Evolutionary conservation across 805 yeast genomes (phyloP), one percentile per base, ranked within the genome.

Genomic region (Candida maris): DNA sequence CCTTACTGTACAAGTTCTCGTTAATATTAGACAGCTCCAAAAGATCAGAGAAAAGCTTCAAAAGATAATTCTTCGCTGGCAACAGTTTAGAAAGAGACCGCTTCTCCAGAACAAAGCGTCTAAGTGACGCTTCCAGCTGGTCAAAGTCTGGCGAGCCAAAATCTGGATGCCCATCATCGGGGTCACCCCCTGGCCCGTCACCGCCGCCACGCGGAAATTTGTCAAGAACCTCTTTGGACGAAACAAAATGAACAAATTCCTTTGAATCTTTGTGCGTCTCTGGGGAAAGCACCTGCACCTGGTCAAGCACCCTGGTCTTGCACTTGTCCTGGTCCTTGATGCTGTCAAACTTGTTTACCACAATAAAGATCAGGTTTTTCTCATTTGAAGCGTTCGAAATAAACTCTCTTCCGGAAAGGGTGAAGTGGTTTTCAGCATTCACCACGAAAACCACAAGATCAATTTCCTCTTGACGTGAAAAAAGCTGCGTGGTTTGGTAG

Each of bases 361-460:
- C 97, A 57, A 93, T 88, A 56, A 94, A 93, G 35, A 93, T 85
- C 46, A 89, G 75, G 43, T 91, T 80, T 63, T 88, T 91, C 52
- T 93, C 99, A 35, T 81, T 79, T 1, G 96, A 88, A 1, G 96
- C 95, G 25, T 85, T 77, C 2, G 91, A 71, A 35, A 93, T 86
- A 54, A 93, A 94, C 54, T 93, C 99, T 48, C 86, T 82, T 0
- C 97, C 97, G 0, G 95, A 85, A 39, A 88, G 67, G 0, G 99
- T 93, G 56, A 93, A 84, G 56, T 93, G 97, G 53, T 93, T 94
- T 54, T 89, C 97, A 0, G 98, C 95, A 58, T 83, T 85, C 3
- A 93, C 96, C 2, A 94, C 97, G 66, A 93, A 94, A 1, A 93
- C 91, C 3, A 93, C 96, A 46, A 93, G 70, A 58, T 93, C 99